Base-by-base conservation (phyloP, 2,329 filamentous ascomycete species). In the Exophiala aquamarina region DNA sequence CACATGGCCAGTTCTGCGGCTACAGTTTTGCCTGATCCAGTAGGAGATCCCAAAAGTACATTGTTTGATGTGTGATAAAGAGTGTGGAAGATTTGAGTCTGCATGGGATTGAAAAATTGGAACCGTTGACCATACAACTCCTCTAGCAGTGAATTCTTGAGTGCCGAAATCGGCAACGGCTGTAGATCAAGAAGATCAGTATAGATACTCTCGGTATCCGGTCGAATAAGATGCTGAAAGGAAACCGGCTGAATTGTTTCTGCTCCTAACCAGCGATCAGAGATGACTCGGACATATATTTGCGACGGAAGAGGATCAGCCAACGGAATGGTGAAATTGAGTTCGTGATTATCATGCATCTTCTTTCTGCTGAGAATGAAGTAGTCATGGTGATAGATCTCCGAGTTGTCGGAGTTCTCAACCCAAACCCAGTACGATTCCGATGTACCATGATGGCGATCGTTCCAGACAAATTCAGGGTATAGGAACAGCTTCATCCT, bases 381-480 rank as follows among this genome's bases (percentile, higher is more conserved):
- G 68, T 86, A 96, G 65, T 98, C 93, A 56, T 97, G 89, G 61
- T 98, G 93, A 61, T 95, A 97, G 32, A 98, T 97, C 67, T 97
- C 91, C 0, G 89, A 91, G 0, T 91, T 96, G 60, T 97, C 93
- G 0, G 92, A 96, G 64, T 97, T 95, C 67, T 98, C 93, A 3
- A 98, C 92, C 94, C 93, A 98, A 48, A 98, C 86, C 80, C 94
- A 98, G 70, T 94, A 98, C 3, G 92, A 92, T 63, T 98, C 93
- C 0, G 92, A 96, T 2, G 84, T 89, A 14, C 94, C 94, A 63
- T 98, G 91, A 49, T 95, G 81, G 37, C 87, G 84, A 58, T 97
- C 92, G 59, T 95, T 95, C 93, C 93, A 98, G 29, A 76, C 77
- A 63, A 98, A 98, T 41, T 97, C 91, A 0, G 93, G 89, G 2